Percentiles rank a stretch among this genome's conserved stretches.
Evolutionary conservation across 2,329 filamentous ascomycete species (phyloP).

Genomic region (Cercospora sp.): DNA sequence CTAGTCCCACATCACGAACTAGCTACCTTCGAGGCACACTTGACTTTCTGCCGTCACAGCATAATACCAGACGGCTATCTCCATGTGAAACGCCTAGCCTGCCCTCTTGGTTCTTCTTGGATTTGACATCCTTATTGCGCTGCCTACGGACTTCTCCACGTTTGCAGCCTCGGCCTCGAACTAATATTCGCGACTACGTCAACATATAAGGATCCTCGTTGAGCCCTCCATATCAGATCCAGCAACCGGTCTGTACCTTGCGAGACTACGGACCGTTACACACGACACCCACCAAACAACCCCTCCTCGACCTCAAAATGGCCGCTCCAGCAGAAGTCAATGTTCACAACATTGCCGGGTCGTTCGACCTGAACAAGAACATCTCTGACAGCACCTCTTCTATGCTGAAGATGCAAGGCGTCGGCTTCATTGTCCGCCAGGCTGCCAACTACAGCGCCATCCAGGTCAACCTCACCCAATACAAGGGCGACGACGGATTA

Average conservation of each 20-base stretch:
- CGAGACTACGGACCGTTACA: conserved; percentile 11
- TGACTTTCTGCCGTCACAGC: not conserved
- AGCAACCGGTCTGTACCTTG: conserved; percentile 13
- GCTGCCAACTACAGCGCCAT: conserved; percentile 68
- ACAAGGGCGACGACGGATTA: conserved; percentile 47
- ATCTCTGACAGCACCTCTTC: conserved; percentile 69
- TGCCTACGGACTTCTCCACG: conserved; percentile 15
- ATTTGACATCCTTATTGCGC: not conserved
- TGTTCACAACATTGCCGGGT: conserved; percentile 66
- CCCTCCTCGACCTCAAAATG: conserved; percentile 54
- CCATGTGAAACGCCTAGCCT: conserved; percentile 3
- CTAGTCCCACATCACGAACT: not conserved
- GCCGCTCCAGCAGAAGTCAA: conserved; percentile 69
- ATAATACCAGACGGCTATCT: conserved; percentile 1
- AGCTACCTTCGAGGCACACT: not conserved
- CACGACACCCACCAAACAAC: not conserved
- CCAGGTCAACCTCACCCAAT: conserved; percentile 60
- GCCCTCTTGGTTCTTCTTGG: conserved; percentile 1
- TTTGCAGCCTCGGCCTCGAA: conserved; percentile 5
- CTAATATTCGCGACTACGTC: not conserved
- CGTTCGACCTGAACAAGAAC: conserved; percentile 73
- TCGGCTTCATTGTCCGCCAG: conserved; percentile 43
- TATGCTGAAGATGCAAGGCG: conserved; percentile 62
- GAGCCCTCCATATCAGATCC: not conserved
- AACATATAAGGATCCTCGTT: conserved; percentile 1